Evolutionary conservation across 139 green algal species (phyloP), one percentile per base, ranked within the genome.

Genomic region (Chlorella sp.): DNA sequence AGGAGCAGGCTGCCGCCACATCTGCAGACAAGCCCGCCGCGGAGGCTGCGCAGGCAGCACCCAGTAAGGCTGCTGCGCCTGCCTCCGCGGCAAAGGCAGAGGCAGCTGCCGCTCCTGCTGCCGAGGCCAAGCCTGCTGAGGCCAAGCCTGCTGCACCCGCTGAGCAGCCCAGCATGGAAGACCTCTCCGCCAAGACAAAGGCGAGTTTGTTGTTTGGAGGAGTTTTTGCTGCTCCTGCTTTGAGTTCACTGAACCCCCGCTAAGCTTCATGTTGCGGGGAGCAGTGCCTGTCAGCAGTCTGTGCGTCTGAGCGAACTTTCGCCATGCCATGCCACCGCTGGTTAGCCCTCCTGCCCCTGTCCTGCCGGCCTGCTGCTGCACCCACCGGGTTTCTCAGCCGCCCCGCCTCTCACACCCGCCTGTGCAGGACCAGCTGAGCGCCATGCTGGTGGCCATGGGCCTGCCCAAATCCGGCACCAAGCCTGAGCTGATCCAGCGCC

Each of bases 381-480:
- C n/a, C n/a, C n/a, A n/a, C n/a, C n/a, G n/a, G n/a, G n/a, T n/a
- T n/a, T n/a, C n/a, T n/a, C n/a, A n/a, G n/a, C n/a, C n/a, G n/a
- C n/a, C n/a, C n/a, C n/a, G n/a, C n/a, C n/a, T 32, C 70, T 25
- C 38, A 7, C 36, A 3, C 39, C 38, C 21, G 56, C 23, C 57
- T 51, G 3, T 44, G 68, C 80, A 85, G 80, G 80, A 75, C 12
- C 41, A 85, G 68, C 80, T 85, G 47, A 38, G n/a, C 0, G 80
- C 55, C n/a, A 56, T 44, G 47, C 68, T 79, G 47, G 47, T 51
- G 11, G 47, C 80, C 17, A 51, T 80, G 68, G 68, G 80, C 26
- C 47, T 85, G 47, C 80, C 55, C 32, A 82, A 82, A 28, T 80
- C 84, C 21, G 83, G 82, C 36, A 80, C 38, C 67, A 74, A 80